phyloP scores from a whole-genome alignment of 2,329 filamentous ascomycete genomes.

The Nemania diffusa region DNA sequence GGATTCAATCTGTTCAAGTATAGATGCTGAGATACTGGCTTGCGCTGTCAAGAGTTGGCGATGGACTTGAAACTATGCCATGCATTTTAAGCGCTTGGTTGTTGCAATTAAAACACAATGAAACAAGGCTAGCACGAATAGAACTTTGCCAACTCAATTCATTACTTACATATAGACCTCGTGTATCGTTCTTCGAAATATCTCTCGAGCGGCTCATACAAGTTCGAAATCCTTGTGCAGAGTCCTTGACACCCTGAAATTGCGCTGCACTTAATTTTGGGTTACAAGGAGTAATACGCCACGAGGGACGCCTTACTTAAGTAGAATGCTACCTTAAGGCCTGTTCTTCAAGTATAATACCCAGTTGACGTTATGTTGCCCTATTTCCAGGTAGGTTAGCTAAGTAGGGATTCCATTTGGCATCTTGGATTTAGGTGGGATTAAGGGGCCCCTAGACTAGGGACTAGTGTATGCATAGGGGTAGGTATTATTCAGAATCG shows the following conservation, averaged over 20 bases:
- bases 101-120: neutral
- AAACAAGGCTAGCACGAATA: slow-evolving; percentile 9
- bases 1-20: neutral
- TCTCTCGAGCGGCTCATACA: neutral
- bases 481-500: neutral
- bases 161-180: neutral
- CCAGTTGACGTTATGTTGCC: too few relatives aligned
- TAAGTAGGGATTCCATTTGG: neutral
- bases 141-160: neutral
- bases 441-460: slow-evolving; percentile 1
- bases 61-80: slow-evolving; percentile 15
- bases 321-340: neutral
- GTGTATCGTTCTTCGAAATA: slow-evolving; percentile 23
- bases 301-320: slow-evolving; percentile 12
- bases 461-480: too few relatives aligned
- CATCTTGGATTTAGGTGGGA: neutral
- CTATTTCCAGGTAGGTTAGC: too few relatives aligned
- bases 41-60: neutral
- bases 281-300: neutral
- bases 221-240: slow-evolving; percentile 5
- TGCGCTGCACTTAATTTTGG: slow-evolving; percentile 4
- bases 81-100: slow-evolving; percentile 6
- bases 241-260: slow-evolving; percentile 1
- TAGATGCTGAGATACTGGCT: neutral
- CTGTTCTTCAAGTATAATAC: neutral